These are phyloP conservation scores for Cystobasidiaceae sp. DNA, from an alignment of 1,284 basidiomycete species.

Conservation along the genomic window DNA sequence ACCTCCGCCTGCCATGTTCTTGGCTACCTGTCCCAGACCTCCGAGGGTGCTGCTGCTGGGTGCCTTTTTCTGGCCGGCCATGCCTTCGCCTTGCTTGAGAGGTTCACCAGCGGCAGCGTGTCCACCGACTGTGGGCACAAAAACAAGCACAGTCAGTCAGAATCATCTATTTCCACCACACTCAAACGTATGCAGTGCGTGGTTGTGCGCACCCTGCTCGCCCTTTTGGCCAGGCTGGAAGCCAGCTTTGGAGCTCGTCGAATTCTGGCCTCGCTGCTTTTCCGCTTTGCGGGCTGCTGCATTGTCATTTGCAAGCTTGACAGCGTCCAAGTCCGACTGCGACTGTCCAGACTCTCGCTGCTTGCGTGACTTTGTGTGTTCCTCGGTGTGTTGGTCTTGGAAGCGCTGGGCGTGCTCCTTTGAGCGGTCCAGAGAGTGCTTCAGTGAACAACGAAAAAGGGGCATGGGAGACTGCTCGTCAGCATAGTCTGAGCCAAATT, in stretches of 20 bases:
- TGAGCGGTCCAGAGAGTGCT: constrained; percentile 22
- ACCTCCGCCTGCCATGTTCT: constrained; percentile 18
- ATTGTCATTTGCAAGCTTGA: constrained; percentile 11
- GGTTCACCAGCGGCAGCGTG: not conserved
- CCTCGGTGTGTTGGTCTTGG: constrained; percentile 22
- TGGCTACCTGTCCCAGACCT: constrained; percentile 17
- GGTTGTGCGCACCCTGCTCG: constrained; percentile 4
- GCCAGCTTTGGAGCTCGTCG: not conserved
- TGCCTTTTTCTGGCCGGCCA: constrained; percentile 10
- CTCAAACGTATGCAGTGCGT: too few relatives aligned
- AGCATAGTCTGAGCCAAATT: too few relatives aligned
- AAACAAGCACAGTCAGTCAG: not conserved
- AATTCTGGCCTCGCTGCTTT: not conserved
- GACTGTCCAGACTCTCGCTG: constrained; percentile 9
- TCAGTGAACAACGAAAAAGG: not conserved
- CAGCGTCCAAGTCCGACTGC: constrained; percentile 2
- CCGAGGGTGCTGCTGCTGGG: not conserved
- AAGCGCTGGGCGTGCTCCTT: not conserved
- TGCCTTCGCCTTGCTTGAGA: constrained; percentile 19
- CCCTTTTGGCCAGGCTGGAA: constrained; percentile 24
- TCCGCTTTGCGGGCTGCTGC: not conserved
- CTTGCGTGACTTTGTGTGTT: constrained; percentile 1
- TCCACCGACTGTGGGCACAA: constrained; percentile 1
- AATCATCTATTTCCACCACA: not conserved
- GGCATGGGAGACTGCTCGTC: too few relatives aligned